Conservation (phyloP, 129 eudicot genomes). For the Tagetes patula region DNA sequence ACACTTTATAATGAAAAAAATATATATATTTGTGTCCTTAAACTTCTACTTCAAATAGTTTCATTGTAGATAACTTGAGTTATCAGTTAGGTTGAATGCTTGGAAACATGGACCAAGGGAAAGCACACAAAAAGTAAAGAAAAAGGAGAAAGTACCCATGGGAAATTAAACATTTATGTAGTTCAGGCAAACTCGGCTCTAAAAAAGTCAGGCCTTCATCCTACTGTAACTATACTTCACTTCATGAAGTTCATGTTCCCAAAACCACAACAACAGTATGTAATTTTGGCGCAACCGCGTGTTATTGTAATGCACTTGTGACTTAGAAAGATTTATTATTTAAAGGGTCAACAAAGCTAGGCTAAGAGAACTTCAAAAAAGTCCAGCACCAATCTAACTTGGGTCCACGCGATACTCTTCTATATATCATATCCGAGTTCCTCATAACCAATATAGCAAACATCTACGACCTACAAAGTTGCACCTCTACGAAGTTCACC, state of each 20-base stretch:
- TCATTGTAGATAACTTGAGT: not conserved
- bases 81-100: not conserved
- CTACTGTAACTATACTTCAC: not conserved
- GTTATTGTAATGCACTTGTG: not conserved
- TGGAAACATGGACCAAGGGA: constrained; percentile 8
- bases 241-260: constrained; percentile 4
- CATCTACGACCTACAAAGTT: not conserved
- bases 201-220: not conserved
- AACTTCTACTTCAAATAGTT: constrained; percentile 12
- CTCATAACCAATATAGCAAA: not conserved
- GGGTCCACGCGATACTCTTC: not conserved
- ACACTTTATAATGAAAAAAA: not conserved
- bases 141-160: constrained; percentile 13
- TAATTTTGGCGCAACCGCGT: not conserved
- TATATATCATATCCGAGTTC: not conserved
- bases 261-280: not conserved
- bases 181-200: not conserved
- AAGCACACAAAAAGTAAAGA: not conserved
- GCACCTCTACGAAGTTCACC: not conserved
- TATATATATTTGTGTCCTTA: constrained; percentile 10
- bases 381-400: not conserved
- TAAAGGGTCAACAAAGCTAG: not conserved
- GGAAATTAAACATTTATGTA: not conserved
- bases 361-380: not conserved
- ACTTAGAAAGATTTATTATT: not conserved